Base-by-base conservation (phyloP, 1,284 basidiomycete species). In the Anthracocystis setariae region DNA sequence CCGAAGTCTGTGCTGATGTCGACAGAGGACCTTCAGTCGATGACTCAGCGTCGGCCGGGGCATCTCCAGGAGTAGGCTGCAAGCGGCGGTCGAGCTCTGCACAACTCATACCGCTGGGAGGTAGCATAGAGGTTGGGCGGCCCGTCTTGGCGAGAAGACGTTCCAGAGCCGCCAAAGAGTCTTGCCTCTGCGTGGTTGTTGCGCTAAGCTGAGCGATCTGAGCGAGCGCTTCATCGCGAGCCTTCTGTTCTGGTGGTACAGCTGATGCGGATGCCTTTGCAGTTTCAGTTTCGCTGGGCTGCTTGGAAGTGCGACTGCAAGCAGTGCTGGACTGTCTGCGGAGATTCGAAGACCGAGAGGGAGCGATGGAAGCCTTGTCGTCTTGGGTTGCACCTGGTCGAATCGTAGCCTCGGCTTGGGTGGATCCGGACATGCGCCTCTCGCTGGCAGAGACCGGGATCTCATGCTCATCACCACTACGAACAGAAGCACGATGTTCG, bases 141-240 rank as follows among this genome's bases (percentile, higher is more conserved):
- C 60, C 46, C 0, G 65, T 73, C 42, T 52, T 66, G 1, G 70
- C 65, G 2, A 74, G 55, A 1, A 74, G 56, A n/a, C 73, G 43
- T 33, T 74, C 73, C 15, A 74, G 38, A 8, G 73, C 69, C 2
- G 73, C 73, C 5, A 74, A 46, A 9, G 68, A 74, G 38, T 74
- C 68, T 29, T 67, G 68, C 20, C 53, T 50, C 8, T 52, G 39
- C 3, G 54, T 35, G 9, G 60, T 46, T 20, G 38, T n/a, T 3
- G 62, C 50, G 12, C 51, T 55, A 12, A 74, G 59, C 53, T 65
- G 61, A 18, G 73, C 73, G 20, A 72, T 74, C 60, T 74, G 73
- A 0, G 60, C 44, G n/a, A 74, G 61, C 5, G 68, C 73, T 32
- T 72, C 68, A 3, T 67, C 52, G 3, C 55, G 55, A 13, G 73